These are phyloP conservation scores for Xylariaceae sp. DNA, from an alignment of 2,329 filamentous ascomycete species.

Conservation along the genomic window DNA sequence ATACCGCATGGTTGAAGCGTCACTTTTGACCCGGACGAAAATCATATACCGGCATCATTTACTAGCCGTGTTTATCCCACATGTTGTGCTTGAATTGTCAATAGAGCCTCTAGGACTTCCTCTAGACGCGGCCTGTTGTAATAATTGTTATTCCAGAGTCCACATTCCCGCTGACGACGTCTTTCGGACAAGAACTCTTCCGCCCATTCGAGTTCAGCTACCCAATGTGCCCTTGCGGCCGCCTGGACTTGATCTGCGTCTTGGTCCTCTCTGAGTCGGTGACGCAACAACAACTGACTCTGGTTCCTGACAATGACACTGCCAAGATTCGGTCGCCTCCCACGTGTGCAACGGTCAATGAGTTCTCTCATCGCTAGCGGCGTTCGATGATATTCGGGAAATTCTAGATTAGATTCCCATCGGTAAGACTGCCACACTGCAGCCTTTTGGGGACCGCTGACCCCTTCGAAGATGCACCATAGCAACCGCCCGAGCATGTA, in stretches of 20 bases:
- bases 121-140: constrained; percentile 45
- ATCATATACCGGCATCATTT: neutral
- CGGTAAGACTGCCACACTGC: constrained; percentile 57
- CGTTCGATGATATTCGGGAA: constrained; percentile 49
- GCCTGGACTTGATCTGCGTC: constrained; percentile 34
- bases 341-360: constrained; percentile 50
- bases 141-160: constrained; percentile 49
- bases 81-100: constrained; percentile 21
- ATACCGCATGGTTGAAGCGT: neutral
- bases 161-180: constrained; percentile 35
- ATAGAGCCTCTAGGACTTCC: constrained; percentile 39
- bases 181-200: constrained; percentile 45
- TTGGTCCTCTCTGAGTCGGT: constrained; percentile 31
- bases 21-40: neutral
- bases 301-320: constrained; percentile 42
- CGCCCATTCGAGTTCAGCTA: constrained; percentile 43
- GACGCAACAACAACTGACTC: constrained; percentile 44
- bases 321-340: constrained; percentile 44
- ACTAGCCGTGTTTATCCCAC: neutral
- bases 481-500: constrained; percentile 60
- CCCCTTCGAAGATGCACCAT: constrained; percentile 61
- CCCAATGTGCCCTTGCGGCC: constrained; percentile 46
- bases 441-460: constrained; percentile 53
- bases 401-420: constrained; percentile 53
- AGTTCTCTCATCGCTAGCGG: constrained; percentile 44